Conservation (phyloP, 306 rosid species). For the Ormosia emarginata region DNA sequence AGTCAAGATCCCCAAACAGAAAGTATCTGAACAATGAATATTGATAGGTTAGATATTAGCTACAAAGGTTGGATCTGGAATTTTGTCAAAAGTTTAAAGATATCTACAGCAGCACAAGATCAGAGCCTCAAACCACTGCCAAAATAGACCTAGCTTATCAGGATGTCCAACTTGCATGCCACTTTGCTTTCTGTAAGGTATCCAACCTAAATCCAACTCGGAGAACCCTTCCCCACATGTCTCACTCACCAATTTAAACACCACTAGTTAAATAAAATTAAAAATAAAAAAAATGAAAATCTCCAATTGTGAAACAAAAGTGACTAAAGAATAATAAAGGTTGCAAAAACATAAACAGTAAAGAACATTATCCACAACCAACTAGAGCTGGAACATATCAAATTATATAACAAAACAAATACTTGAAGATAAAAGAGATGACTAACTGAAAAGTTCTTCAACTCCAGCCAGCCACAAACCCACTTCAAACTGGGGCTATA, state of each 20-base stretch:
- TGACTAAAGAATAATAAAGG: constrained; percentile 20
- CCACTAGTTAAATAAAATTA: neutral
- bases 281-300: neutral
- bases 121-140: constrained; percentile 22
- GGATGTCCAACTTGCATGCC: constrained; percentile 19
- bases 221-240: constrained; percentile 32
- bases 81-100: neutral
- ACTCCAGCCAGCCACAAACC: neutral
- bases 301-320: constrained; percentile 17
- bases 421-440: constrained; percentile 2
- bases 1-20: constrained; percentile 14
- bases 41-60: constrained; percentile 10
- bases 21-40: constrained; percentile 14
- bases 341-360: constrained; percentile 10
- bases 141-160: constrained; percentile 29
- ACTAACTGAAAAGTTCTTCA: constrained; percentile 4
- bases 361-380: constrained; percentile 30
- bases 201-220: constrained; percentile 22
- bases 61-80: constrained; percentile 27
- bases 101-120: constrained; percentile 16
- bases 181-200: constrained; percentile 22
- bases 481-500: neutral
- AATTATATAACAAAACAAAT: neutral
- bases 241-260: constrained; percentile 22
- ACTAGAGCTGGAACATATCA: constrained; percentile 18